A percentile compares a stretch with the other conserved stretches of the same genome.
Conservation (phyloP, 169 alveolate genomes). For the Eimeria sp. region DNA sequence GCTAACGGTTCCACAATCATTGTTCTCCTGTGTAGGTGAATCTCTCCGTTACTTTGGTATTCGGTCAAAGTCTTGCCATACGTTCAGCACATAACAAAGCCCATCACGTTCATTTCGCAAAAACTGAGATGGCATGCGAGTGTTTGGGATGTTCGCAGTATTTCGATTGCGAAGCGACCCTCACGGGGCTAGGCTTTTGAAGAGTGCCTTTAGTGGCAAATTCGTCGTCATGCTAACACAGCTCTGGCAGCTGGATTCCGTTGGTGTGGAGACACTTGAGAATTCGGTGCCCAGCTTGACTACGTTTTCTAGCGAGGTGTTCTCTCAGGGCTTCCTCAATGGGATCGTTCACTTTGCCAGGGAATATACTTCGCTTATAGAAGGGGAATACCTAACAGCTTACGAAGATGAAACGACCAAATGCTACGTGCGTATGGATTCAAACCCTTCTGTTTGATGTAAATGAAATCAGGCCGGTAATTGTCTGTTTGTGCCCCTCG, state of each 20-base stretch:
- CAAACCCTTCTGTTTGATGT: not conserved
- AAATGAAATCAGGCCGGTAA: not conserved
- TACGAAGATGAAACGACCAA: conserved; percentile 50
- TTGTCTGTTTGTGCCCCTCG: not conserved
- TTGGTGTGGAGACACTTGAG: conserved; percentile 13
- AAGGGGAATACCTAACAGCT: conserved; percentile 44
- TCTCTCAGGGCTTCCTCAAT: conserved; percentile 46
- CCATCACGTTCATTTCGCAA: not conserved
- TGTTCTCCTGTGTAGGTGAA: not conserved
- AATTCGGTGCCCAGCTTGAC: not conserved
- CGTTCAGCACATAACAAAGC: not conserved
- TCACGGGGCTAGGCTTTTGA: conserved; percentile 21
- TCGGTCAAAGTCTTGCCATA: not conserved
- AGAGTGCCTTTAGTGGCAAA: conserved; percentile 26
- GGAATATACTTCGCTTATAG: conserved; percentile 45
- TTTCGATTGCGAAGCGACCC: conserved; percentile 52
- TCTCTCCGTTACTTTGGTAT: not conserved
- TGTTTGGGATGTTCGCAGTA: not conserved
- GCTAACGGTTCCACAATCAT: not conserved
- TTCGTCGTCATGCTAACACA: conserved; percentile 31
- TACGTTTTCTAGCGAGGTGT: conserved; percentile 55
- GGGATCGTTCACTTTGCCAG: conserved; percentile 58
- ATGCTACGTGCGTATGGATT: conserved; percentile 55
- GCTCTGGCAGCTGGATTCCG: conserved; percentile 69
- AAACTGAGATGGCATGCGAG: not conserved